Conservation (phyloP, 345 rosid species). For the Sonneratia caseolaris region DNA sequence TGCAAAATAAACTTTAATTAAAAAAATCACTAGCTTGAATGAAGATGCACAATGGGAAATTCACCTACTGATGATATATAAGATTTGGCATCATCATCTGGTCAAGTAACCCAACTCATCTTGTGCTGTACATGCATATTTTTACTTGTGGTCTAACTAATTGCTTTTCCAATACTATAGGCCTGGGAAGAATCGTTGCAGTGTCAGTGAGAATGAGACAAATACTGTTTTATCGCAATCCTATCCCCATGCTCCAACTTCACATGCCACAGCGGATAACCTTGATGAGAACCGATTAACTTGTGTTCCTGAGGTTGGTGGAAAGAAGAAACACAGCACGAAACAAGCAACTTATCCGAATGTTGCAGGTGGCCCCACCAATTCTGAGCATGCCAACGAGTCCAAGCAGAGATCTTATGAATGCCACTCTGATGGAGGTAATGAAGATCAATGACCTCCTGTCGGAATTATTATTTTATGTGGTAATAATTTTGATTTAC, state of each 20-base stretch:
- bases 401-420: conserved; percentile 35
- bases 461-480: not conserved
- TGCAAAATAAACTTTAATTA: not conserved
- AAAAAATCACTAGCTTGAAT: not conserved
- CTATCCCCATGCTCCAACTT: conserved; percentile 32
- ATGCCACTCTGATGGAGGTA: conserved; percentile 66
- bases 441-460: conserved; percentile 6
- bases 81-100: no score
- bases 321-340: conserved; percentile 45
- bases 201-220: conserved; percentile 67
- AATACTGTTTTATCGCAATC: conserved; percentile 46
- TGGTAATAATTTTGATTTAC: not conserved
- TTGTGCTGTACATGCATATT: not conserved
- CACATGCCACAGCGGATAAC: conserved; percentile 36
- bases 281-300: conserved; percentile 20
- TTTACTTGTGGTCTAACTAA: conserved; percentile 9
- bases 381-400: conserved; percentile 27
- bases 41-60: not conserved
- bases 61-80: not conserved
- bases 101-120: not conserved
- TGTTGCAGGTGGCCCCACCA: conserved; percentile 28
- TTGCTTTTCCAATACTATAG: conserved; percentile 31
- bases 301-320: conserved; percentile 20
- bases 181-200: conserved; percentile 78
- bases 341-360: conserved; percentile 33